Base-by-base conservation (phyloP, 768 basidiomycete species). In the Xerocomus brunneocitrinus region DNA sequence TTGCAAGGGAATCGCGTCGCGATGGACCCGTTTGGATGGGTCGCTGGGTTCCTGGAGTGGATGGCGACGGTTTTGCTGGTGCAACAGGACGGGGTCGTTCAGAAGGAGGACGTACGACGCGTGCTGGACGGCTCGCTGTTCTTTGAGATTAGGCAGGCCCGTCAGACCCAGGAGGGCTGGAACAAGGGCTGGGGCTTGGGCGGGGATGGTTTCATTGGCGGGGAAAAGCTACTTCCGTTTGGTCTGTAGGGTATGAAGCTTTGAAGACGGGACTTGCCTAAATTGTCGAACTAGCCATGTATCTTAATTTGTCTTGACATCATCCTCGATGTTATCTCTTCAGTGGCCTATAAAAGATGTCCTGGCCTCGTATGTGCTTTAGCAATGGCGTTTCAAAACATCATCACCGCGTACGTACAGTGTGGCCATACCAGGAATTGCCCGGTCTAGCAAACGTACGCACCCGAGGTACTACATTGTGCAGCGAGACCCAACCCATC, bases 101-200 rank as follows among this genome's bases (percentile, higher is more conserved):
- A 63, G 42, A 74, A 75, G 60, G 74, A 77, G 35, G 73, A 76
- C 52, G 67, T 78, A 16, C 65, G 74, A 2, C 71, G 67, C 1
- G 59, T 77, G 13, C 69, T 75, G 25, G 76, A 78, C 34, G 77
- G 75, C 9, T 69, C 68, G 43, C 50, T 72, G 19, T 74, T 73
- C 55, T 70, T 66, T 47, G 67, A 75, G 45, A 58, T 74, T 13
- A 61, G 56, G 13, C 39, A 49, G n/a, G 63, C 63, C 24, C 56
- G 70, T 22, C 42, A 31, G 46, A 57, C 38, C 2, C 52, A 38
- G 35, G 52, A 35, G 2, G 66, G 67, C 1, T 68, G 67, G 67
- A 62, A 57, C 53, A 67, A 68, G 50, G 67, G 67, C 0, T 68
- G 60, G 60, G 67, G 64, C 3, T 28, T 68, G 8, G 67, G 67